Evolutionary conservation across 2,329 filamentous ascomycete genomes (phyloP).

Genomic region (Pochonia chlamydosporia): DNA sequence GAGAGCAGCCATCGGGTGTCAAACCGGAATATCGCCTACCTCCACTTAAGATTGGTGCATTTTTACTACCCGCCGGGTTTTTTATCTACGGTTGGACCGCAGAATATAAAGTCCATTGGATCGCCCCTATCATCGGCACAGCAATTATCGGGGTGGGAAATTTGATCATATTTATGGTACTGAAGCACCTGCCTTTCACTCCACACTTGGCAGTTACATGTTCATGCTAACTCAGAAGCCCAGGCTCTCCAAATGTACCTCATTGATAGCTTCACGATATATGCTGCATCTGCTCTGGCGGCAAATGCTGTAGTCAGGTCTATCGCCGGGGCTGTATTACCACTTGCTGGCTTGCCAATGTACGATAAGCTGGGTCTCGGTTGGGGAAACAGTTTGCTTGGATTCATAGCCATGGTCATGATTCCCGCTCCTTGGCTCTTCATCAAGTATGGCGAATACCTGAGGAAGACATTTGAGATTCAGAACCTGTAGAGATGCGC

Average conservation of each 20-base stretch:
- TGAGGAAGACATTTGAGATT: slow-evolving; percentile 29
- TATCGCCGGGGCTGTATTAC: slow-evolving; percentile 30
- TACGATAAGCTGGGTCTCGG: slow-evolving; percentile 31
- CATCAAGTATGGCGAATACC: slow-evolving; percentile 28
- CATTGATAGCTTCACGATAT: slow-evolving; percentile 43
- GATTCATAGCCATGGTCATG: slow-evolving; percentile 29
- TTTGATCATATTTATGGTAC: slow-evolving; percentile 34
- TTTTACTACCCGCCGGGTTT: slow-evolving; percentile 36
- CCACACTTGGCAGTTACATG: neutral
- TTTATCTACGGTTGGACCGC: slow-evolving; percentile 16
- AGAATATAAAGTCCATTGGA: slow-evolving; percentile 15
- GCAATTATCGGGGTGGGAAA: slow-evolving; percentile 38
- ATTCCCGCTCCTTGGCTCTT: slow-evolving; percentile 32
- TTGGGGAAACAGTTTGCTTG: slow-evolving; percentile 36
- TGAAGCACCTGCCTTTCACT: neutral
- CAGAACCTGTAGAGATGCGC: slow-evolving; percentile 28
- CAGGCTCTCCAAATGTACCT: slow-evolving; percentile 35
- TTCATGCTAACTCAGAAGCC: neutral
- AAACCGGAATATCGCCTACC: slow-evolving; percentile 34
- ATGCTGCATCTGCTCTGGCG: slow-evolving; percentile 33
- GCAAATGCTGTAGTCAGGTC: slow-evolving; percentile 30
- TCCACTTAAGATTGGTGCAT: slow-evolving; percentile 36
- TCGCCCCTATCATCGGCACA: slow-evolving; percentile 26
- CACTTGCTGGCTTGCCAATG: slow-evolving; percentile 31
- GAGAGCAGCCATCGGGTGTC: neutral